Percentiles rank a stretch among this genome's conserved stretches.
Conservation (phyloP, 2,329 filamentous ascomycete species). For the Botrytis elliptica region DNA sequence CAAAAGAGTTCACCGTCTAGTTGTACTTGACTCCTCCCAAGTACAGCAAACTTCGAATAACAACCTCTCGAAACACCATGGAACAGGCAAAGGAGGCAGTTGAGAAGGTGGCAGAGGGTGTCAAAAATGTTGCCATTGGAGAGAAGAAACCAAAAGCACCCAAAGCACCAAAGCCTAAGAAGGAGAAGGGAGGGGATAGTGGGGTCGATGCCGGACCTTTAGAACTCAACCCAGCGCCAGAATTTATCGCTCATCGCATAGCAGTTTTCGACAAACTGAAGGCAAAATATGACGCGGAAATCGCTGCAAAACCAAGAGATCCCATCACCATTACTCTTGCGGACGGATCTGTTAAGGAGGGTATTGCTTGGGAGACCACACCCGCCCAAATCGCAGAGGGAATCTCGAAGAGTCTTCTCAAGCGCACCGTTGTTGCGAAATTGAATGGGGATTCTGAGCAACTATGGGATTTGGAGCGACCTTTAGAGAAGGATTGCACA, state of each 20-base stretch:
- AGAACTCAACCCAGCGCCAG: slow-evolving; percentile 58
- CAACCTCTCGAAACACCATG: slow-evolving; percentile 40
- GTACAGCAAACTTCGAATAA: slow-evolving; percentile 6
- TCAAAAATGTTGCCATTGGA: slow-evolving; percentile 59
- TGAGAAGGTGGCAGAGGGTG: slow-evolving; percentile 52
- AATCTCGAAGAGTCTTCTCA: slow-evolving; percentile 82
- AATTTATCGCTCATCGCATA: slow-evolving; percentile 80
- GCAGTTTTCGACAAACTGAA: slow-evolving; percentile 87
- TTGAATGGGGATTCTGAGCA: slow-evolving; percentile 69
- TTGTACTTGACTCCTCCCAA: slow-evolving; percentile 8
- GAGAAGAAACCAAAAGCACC: slow-evolving; percentile 41
- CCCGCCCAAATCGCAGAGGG: slow-evolving; percentile 73
- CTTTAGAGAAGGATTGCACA: slow-evolving; percentile 82
- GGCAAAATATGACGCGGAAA: slow-evolving; percentile 76
- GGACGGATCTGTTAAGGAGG: slow-evolving; percentile 68
- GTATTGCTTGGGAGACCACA: slow-evolving; percentile 88
- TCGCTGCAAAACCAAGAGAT: slow-evolving; percentile 68
- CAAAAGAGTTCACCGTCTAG: slow-evolving; percentile 10
- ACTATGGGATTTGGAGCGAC: slow-evolving; percentile 90
- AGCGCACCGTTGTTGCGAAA: slow-evolving; percentile 82
- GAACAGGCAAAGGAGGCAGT: slow-evolving; percentile 50
- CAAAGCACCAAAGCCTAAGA: slow-evolving; percentile 44
- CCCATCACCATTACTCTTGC: slow-evolving; percentile 72
- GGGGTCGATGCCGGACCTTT: slow-evolving; percentile 45
- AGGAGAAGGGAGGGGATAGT: slow-evolving; percentile 51